A percentile compares a stretch with the other conserved stretches of the same genome.
These are phyloP conservation scores for Metschnikowia noctiluminum DNA, from an alignment of 805 yeast genomes.

Conservation along the genomic window DNA sequence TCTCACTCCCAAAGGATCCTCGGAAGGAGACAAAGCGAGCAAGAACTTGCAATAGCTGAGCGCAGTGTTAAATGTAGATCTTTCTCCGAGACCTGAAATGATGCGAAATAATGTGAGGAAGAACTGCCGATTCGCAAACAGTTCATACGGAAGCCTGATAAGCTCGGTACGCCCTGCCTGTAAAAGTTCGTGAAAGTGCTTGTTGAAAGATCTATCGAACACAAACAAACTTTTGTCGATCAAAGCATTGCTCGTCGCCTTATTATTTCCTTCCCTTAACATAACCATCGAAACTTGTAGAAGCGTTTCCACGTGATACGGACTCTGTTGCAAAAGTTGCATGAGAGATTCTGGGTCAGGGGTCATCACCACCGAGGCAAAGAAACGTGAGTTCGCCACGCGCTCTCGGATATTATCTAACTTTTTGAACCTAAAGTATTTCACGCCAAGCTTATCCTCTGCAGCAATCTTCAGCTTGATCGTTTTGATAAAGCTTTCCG, in stretches of 20 bases:
- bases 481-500: slow-evolving; percentile 23
- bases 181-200: slow-evolving; percentile 46
- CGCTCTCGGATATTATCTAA: slow-evolving; percentile 27
- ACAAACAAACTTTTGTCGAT: slow-evolving; percentile 76
- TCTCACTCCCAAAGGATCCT: slow-evolving; percentile 82
- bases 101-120: slow-evolving; percentile 71
- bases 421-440: slow-evolving; percentile 56
- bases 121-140: slow-evolving; percentile 72
- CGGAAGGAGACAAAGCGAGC: slow-evolving; percentile 66
- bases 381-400: slow-evolving; percentile 49
- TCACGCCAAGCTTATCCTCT: slow-evolving; percentile 42
- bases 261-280: slow-evolving; percentile 70
- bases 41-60: slow-evolving; percentile 69
- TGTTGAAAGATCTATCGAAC: slow-evolving; percentile 70
- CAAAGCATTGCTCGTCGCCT: slow-evolving; percentile 66
- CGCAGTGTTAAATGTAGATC: slow-evolving; percentile 77
- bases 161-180: slow-evolving; percentile 51
- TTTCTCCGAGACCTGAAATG: slow-evolving; percentile 64
- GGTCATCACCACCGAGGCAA: slow-evolving; percentile 61
- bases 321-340: slow-evolving; percentile 52
- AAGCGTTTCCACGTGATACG: slow-evolving; percentile 77
- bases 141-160: slow-evolving; percentile 71
- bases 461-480: slow-evolving; percentile 29
- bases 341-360: slow-evolving; percentile 78
- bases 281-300: slow-evolving; percentile 73